A percentile compares a stretch with the other conserved stretches of the same genome.
These are phyloP conservation scores for Dacryopinax spathularia DNA, from an alignment of 768 basidiomycete species.

Conservation along the genomic window DNA sequence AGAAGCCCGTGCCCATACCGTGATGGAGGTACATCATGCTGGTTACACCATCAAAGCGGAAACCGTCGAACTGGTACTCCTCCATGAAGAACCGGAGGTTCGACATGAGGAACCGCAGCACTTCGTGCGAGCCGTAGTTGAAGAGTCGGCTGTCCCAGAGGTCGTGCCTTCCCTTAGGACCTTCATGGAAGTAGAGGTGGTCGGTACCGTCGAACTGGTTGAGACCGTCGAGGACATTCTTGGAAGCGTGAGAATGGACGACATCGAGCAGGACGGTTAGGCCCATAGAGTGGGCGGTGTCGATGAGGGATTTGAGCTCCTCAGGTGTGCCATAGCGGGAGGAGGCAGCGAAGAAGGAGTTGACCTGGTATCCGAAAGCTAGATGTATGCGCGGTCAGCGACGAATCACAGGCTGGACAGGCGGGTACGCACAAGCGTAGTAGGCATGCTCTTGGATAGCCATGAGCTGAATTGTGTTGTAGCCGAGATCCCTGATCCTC, in stretches of 20 bases:
- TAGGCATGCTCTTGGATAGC: constrained; percentile 97
- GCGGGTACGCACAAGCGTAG: constrained; percentile 67
- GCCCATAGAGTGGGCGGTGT: constrained; percentile 88
- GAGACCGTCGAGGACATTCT: constrained; percentile 89
- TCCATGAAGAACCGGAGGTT: constrained; percentile 94
- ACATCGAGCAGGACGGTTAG: constrained; percentile 88
- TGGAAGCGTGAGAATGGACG: constrained; percentile 96
- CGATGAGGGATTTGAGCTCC: constrained; percentile 87
- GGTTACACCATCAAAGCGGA: constrained; percentile 96
- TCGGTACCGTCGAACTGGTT: constrained; percentile 97
- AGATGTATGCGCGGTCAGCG: constrained; percentile 6
- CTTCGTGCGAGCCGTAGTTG: constrained; percentile 92
- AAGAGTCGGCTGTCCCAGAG: constrained; percentile 97
- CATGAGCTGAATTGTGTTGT: constrained; percentile 97
- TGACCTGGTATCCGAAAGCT: constrained; percentile 98
- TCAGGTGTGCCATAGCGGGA: constrained; percentile 95
- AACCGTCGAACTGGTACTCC: constrained; percentile 90
- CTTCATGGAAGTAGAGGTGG: constrained; percentile 94
- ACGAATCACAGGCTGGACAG: not conserved
- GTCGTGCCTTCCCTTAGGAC: constrained; percentile 77
- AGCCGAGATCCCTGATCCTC: constrained; percentile 80
- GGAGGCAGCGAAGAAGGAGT: constrained; percentile 90
- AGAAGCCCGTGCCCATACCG: constrained; percentile 95
- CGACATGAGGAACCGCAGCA: constrained; percentile 83
- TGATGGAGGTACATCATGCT: constrained; percentile 99